Percentiles rank a stretch among this genome's conserved stretches.
Evolutionary conservation across 1,284 basidiomycete genomes (phyloP).

Genomic region (Puccinia novopanici): DNA sequence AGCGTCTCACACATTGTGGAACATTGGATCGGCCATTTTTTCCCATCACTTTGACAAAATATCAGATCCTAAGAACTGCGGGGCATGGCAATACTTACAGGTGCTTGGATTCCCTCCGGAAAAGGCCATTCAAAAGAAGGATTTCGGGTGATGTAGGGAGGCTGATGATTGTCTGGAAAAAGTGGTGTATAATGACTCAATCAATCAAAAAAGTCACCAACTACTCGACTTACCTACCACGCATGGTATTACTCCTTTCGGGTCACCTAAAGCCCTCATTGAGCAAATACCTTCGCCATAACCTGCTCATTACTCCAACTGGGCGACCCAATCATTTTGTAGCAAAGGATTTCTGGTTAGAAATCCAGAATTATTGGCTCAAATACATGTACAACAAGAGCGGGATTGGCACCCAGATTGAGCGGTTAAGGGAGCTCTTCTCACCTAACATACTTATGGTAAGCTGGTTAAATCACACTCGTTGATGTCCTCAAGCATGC

Average conservation of each 20-base stretch:
- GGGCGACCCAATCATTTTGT: slow-evolving; percentile 15
- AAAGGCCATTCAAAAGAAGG: slow-evolving; percentile 14
- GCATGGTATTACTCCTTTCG: background rate
- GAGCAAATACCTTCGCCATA: slow-evolving; percentile 9
- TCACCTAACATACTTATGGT: background rate
- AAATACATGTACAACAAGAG: slow-evolving; percentile 34
- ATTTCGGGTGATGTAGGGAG: slow-evolving; percentile 27
- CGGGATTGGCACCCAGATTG: slow-evolving; percentile 13
- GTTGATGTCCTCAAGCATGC: background rate
- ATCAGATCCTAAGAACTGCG: background rate
- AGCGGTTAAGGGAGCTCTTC: background rate
- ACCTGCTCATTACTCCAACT: slow-evolving; percentile 14
- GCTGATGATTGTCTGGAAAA: slow-evolving; percentile 35
- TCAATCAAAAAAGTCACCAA: slow-evolving; percentile 17
- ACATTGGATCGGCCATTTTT: slow-evolving; percentile 7
- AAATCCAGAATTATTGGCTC: slow-evolving; percentile 31
- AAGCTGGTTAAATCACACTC: background rate
- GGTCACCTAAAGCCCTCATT: background rate
- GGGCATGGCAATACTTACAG: slow-evolving; percentile 3
- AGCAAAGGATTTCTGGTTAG: slow-evolving; percentile 30
- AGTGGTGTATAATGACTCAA: slow-evolving; percentile 32
- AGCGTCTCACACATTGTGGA: slow-evolving; percentile 16
- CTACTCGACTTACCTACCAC: slow-evolving; percentile 27
- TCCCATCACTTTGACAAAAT: background rate
- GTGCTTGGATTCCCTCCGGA: background rate